These are phyloP conservation scores for Ceratorhiza oryzae-sativae DNA, from an alignment of 1,284 basidiomycete species.

Conservation along the genomic window DNA sequence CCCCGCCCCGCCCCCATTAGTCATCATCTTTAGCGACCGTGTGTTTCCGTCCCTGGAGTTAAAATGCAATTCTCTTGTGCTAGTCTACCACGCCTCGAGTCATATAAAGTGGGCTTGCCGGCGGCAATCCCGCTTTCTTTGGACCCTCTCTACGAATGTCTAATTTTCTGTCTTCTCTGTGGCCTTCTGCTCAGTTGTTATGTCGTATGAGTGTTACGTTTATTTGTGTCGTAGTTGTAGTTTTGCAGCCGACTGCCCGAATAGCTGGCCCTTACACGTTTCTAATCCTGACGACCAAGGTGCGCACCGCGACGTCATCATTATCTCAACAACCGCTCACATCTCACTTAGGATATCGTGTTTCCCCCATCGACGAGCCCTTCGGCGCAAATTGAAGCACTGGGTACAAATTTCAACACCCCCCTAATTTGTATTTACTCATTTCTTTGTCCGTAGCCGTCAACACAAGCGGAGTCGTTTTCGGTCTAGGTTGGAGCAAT, in stretches of 20 bases:
- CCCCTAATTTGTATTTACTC: not conserved
- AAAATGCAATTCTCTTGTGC: conserved; percentile 2
- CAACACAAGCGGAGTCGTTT: conserved; percentile 56
- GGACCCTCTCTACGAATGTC: not conserved
- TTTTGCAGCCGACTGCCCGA: conserved; percentile 13
- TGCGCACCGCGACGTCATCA: not conserved
- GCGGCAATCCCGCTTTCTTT: not conserved
- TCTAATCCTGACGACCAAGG: conserved; percentile 33
- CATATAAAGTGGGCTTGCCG: conserved; percentile 8
- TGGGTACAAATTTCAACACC: not conserved
- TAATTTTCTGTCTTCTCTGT: not conserved
- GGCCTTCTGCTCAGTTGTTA: conserved; percentile 29
- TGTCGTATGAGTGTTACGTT: conserved; percentile 33
- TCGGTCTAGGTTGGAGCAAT: conserved; percentile 56
- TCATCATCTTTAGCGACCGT: conserved; percentile 18
- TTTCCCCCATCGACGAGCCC: conserved; percentile 59
- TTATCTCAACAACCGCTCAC: not conserved
- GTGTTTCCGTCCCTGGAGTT: conserved; percentile 10
- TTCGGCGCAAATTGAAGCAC: conserved; percentile 58
- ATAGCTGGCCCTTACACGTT: conserved; percentile 24
- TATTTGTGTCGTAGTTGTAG: conserved; percentile 22
- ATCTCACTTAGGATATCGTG: conserved; percentile 51
- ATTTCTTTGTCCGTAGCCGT: conserved; percentile 49
- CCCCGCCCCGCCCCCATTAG: conserved; percentile 13
- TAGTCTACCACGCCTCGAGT: not conserved